phyloP scores from a whole-genome alignment of 2,329 filamentous ascomycete genomes.

The Ceratocystis cacaofunesta region DNA sequence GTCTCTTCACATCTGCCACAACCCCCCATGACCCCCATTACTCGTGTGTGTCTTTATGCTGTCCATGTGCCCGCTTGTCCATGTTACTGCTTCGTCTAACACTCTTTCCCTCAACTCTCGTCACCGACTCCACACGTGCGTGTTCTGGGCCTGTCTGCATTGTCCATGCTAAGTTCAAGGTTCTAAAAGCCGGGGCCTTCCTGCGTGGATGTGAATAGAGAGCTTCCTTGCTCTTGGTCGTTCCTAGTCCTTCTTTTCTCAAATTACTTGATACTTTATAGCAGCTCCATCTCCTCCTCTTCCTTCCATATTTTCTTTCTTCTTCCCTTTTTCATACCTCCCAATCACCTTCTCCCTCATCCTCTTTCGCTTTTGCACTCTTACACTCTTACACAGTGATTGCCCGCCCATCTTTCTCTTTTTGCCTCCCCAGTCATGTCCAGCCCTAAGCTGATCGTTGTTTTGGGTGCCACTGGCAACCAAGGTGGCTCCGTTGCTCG shows the following conservation, averaged over 20 bases:
- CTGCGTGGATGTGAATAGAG: not conserved
- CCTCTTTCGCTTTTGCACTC: not conserved
- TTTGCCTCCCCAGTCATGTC: slow-evolving; percentile 9
- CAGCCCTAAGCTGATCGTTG: slow-evolving; percentile 27
- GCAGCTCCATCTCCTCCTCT: not conserved
- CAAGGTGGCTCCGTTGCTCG: slow-evolving; percentile 40
- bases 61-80: not conserved
- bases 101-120: not conserved
- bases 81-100: not conserved
- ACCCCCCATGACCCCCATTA: too few species aligned
- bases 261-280: not conserved
- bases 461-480: slow-evolving; percentile 35
- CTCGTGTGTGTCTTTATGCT: not conserved
- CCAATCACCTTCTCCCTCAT: not conserved
- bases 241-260: not conserved
- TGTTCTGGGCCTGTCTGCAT: slow-evolving; percentile 1
- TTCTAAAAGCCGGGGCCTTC: not conserved
- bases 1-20: not conserved
- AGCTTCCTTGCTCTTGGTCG: not conserved
- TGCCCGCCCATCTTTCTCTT: not conserved
- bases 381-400: not conserved
- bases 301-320: not conserved
- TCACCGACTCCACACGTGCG: not conserved
- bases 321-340: not conserved
- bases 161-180: not conserved